A percentile compares a stretch with the other conserved stretches of the same genome.
Evolutionary conservation across 2,329 filamentous ascomycete species (phyloP).

Genomic region (Fusarium agapanthi): DNA sequence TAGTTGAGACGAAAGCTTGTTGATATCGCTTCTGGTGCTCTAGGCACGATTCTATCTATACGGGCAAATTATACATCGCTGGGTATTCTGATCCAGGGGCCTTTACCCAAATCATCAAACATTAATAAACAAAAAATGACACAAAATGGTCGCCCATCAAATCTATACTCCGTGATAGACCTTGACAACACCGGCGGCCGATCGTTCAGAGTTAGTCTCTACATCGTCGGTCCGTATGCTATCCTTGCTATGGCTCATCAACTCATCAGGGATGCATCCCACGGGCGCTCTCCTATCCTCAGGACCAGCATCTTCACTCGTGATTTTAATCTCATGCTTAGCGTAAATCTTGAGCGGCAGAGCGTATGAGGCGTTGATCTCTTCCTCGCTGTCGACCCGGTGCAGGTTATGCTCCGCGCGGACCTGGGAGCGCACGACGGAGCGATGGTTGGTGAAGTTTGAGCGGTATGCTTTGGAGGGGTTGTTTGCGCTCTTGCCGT

Average conservation of each 20-base stretch:
- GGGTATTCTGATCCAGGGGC: conserved; percentile 17
- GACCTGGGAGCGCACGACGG: conserved; percentile 33
- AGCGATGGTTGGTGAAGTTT: conserved; percentile 41
- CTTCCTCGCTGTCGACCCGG: conserved; percentile 49
- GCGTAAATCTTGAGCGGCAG: conserved; percentile 51
- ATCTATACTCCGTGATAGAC: conserved; percentile 41
- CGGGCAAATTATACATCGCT: background rate
- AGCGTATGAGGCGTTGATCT: conserved; percentile 45
- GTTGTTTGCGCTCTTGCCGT: conserved; percentile 38
- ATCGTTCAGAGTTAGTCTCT: conserved; percentile 39
- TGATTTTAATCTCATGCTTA: conserved; percentile 47
- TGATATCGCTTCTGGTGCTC: conserved; percentile 8
- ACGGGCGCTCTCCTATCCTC: conserved; percentile 33
- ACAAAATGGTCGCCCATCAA: background rate
- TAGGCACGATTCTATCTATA: conserved; percentile 21
- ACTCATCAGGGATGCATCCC: conserved; percentile 30
- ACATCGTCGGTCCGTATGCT: conserved; percentile 33
- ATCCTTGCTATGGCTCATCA: conserved; percentile 30
- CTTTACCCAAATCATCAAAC: conserved; percentile 8
- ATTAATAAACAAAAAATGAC: background rate
- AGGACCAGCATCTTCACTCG: conserved; percentile 34
- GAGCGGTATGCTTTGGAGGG: conserved; percentile 40
- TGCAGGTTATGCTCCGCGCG: conserved; percentile 39
- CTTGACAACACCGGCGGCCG: conserved; percentile 40
- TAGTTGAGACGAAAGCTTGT: background rate